phyloP scores from a whole-genome alignment of 176 grass and related monocot species.

The Bothriochloa decipiens region DNA sequence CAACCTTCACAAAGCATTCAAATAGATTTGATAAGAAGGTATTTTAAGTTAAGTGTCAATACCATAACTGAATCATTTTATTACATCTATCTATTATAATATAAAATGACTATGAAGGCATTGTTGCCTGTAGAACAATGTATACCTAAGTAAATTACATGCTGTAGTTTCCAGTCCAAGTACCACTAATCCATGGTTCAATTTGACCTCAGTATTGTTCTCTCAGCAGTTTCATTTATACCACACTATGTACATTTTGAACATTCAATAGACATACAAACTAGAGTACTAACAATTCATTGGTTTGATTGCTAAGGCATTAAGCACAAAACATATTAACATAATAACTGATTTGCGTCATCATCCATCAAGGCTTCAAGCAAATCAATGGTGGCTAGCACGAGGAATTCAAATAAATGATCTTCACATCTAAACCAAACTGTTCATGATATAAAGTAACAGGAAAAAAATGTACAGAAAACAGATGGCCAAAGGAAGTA shows the following conservation, averaged over 20 bases:
- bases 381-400: not conserved
- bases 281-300: not conserved
- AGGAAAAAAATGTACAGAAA: not conserved
- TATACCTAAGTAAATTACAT: not conserved
- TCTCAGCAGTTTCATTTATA: not conserved
- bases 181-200: not conserved
- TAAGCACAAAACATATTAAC: not conserved
- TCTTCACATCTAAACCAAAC: not conserved
- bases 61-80: not conserved
- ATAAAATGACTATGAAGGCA: not conserved
- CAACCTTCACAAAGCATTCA: slow-evolving; percentile 67
- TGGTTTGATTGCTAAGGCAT: not conserved
- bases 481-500: slow-evolving; percentile 35
- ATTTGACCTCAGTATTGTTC: not conserved
- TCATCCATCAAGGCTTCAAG: slow-evolving; percentile 5
- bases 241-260: not conserved
- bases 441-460: not conserved
- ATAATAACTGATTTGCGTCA: not conserved
- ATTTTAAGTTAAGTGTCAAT: not conserved
- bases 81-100: not conserved
- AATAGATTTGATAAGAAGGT: slow-evolving; percentile 30
- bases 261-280: not conserved
- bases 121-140: not conserved
- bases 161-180: not conserved
- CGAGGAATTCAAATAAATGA: not conserved